Base-by-base conservation (phyloP, 2,329 filamentous ascomycete genomes). In the Nannizzia gypsea region DNA sequence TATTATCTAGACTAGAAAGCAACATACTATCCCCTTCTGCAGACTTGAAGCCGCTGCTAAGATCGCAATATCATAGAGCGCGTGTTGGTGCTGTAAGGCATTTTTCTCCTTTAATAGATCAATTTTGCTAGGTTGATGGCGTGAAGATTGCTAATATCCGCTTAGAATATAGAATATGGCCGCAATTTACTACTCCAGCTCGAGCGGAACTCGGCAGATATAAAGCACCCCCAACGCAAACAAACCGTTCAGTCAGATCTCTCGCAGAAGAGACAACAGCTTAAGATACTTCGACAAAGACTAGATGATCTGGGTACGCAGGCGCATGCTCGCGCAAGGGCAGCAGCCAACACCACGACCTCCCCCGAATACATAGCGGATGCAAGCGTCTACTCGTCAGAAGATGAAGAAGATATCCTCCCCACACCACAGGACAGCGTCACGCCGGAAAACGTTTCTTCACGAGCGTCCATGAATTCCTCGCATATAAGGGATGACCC, bases 131-230 rank as follows among this genome's bases (percentile, higher is more conserved):
- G 3, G 22, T 13, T 6, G 11, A 55, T 22, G 36, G 22, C 2
- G n/a, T 42, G 31, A 17, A 26, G 46, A 20, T 38, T 17, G 9
- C 40, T 38, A 20, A 46, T 42, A 15, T 44, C 24, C 48, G 63
- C 63, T 60, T 63, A 77, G 72, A 77, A 77, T 64, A 67, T 77
- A 56, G 75, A 77, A 65, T 76, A 77, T 59, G 75, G 74, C 28
- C 74, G 74, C 55, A 71, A 69, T 38, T 66, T 73, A 44, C 71
- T 77, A 24, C 67, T 73, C 40, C 68, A 72, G 44, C 66, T 78
- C 31, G 75, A 77, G 63, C 71, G 71, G 9, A 70, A 66, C 20
- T 69, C 76, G 22, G 70, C 74, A 15, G 64, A 68, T 38, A 68
- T 76, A 24, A 76, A 76, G 63, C 68, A 70, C 38, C 69, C 74